Percentiles rank a stretch among this genome's conserved stretches.
Conservation (phyloP, 179 eudicot species). For the Sideroxylon spinosum region DNA sequence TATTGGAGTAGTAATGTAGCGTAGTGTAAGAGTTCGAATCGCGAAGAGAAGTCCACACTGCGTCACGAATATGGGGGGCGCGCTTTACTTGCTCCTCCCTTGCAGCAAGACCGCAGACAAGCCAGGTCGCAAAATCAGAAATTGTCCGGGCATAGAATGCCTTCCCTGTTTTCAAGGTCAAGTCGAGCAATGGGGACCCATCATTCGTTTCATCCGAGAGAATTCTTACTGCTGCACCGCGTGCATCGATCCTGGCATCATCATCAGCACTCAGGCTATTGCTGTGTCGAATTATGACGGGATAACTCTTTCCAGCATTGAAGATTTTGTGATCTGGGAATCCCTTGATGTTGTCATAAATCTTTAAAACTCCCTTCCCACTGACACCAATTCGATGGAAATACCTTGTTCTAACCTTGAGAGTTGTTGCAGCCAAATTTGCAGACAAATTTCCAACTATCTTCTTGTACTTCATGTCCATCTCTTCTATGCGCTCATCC, state of each 20-base stretch:
- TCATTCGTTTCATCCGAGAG: slow-evolving; percentile 20
- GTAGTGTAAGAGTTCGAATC: slow-evolving; percentile 32
- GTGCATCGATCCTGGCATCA: slow-evolving; percentile 44
- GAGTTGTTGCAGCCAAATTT: slow-evolving; percentile 42
- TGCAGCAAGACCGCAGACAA: slow-evolving; percentile 40
- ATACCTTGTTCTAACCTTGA: slow-evolving; percentile 38
- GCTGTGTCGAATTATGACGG: slow-evolving; percentile 34
- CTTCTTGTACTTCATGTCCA: slow-evolving; percentile 43
- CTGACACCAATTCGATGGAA: slow-evolving; percentile 42
- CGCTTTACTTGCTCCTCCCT: slow-evolving; percentile 44
- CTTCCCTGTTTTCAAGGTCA: slow-evolving; percentile 42
- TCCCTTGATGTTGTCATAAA: slow-evolving; percentile 29
- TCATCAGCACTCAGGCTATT: slow-evolving; percentile 44
- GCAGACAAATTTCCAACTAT: slow-evolving; percentile 44
- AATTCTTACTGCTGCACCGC: slow-evolving; percentile 44
- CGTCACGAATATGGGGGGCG: slow-evolving; percentile 39
- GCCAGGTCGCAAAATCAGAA: slow-evolving; percentile 50
- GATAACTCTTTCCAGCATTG: slow-evolving; percentile 28
- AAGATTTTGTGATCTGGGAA: slow-evolving; percentile 42
- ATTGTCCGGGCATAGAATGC: slow-evolving; percentile 47
- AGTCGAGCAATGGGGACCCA: slow-evolving; percentile 28
- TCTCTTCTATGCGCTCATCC: slow-evolving; percentile 47
- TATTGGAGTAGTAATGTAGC: slow-evolving; percentile 45
- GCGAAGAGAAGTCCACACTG: slow-evolving; percentile 43
- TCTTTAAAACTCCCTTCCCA: slow-evolving; percentile 33